phyloP scores from a whole-genome alignment of 768 basidiomycete genomes.

The Clathrus columnatus region DNA sequence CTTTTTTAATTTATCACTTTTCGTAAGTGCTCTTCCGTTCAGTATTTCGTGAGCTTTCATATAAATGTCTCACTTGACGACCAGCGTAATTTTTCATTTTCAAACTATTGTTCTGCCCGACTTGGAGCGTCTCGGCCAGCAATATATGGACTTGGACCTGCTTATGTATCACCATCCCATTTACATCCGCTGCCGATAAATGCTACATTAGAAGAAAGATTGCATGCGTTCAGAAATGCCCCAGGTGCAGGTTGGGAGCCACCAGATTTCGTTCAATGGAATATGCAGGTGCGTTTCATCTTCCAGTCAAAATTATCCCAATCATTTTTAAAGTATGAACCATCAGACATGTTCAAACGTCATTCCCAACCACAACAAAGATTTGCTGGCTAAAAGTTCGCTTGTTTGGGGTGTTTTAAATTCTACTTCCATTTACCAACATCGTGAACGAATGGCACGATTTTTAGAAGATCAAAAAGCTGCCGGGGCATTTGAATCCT shows the following conservation, averaged over 20 bases:
- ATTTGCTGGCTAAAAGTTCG: constrained; percentile 10
- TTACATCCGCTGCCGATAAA: constrained; percentile 22
- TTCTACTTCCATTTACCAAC: constrained; percentile 7
- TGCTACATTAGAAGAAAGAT: constrained; percentile 24
- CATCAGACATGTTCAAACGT: constrained; percentile 16
- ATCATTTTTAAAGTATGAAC: no score
- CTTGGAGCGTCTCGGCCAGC: no score
- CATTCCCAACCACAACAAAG: constrained; percentile 23
- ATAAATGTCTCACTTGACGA: no score
- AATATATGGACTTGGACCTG: neutral
- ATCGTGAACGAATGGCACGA: constrained; percentile 12
- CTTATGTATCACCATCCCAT: constrained; percentile 7
- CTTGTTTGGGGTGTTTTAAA: constrained; percentile 11
- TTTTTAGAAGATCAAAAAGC: constrained; percentile 9
- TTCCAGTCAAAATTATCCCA: constrained; percentile 1
- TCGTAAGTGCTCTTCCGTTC: no score
- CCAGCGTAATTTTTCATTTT: no score
- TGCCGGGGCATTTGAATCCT: constrained; percentile 11
- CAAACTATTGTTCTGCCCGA: no score
- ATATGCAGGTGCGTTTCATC: constrained; percentile 18
- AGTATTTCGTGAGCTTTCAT: no score
- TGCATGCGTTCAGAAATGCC: constrained; percentile 25
- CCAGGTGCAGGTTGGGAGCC: constrained; percentile 24
- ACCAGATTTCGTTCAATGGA: constrained; percentile 25
- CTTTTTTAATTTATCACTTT: no score